A percentile compares a stretch with the other conserved stretches of the same genome.
These are phyloP conservation scores for Citrus reticulata DNA, from an alignment of 345 rosid species.

Conservation along the genomic window DNA sequence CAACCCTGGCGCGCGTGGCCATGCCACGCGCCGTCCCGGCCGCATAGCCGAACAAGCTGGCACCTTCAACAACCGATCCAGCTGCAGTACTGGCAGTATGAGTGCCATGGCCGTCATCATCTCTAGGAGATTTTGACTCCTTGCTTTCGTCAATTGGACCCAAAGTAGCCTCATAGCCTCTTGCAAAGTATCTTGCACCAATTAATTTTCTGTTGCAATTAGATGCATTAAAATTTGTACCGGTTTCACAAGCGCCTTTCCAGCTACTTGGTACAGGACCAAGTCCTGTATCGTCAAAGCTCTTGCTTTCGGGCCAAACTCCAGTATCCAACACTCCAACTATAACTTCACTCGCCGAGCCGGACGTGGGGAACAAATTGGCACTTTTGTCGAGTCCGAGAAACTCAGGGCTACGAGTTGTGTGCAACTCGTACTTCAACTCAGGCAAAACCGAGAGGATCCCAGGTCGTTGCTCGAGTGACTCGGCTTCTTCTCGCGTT, in stretches of 20 bases:
- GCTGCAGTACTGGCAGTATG: conserved; percentile 77
- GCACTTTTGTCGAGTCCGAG: conserved; percentile 43
- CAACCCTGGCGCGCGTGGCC: conserved; percentile 55
- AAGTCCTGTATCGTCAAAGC: conserved; percentile 45
- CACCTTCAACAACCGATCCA: conserved; percentile 58
- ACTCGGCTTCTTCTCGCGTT: conserved; percentile 37
- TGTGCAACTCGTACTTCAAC: conserved; percentile 51
- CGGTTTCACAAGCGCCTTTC: conserved; percentile 61
- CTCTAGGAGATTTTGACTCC: conserved; percentile 64
- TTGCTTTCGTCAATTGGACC: conserved; percentile 44
- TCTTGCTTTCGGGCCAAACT: conserved; percentile 56
- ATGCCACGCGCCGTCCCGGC: conserved; percentile 64
- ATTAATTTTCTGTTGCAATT: conserved; percentile 57
- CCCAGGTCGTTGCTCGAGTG: conserved; percentile 40
- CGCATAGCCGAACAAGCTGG: conserved; percentile 57
- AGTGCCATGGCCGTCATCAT: conserved; percentile 64
- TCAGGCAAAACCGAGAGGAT: conserved; percentile 49
- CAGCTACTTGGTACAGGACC: conserved; percentile 47
- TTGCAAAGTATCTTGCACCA: conserved; percentile 54
- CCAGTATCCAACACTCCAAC: conserved; percentile 62
- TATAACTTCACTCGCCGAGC: conserved; percentile 31
- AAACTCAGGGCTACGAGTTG: conserved; percentile 59
- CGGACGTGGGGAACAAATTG: conserved; percentile 31
- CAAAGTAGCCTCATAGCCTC: conserved; percentile 49
- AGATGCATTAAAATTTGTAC: conserved; percentile 43